Evolutionary conservation across 768 basidiomycete species (phyloP), one percentile per base, ranked within the genome.

Genomic region (Chlorophyllum brunneum): DNA sequence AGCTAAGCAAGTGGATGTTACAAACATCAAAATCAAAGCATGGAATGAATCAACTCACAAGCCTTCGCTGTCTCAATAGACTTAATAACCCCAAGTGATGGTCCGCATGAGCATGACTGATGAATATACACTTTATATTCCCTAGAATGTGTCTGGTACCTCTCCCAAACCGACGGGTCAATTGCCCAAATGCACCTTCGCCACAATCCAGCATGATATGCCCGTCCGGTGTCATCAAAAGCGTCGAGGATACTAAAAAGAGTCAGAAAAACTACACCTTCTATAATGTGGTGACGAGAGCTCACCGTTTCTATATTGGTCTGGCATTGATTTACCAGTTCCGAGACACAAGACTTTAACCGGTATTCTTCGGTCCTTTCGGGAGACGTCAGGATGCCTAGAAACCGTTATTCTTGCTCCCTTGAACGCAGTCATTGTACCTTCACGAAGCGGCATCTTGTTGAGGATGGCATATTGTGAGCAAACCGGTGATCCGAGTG

Each of bases 121-220:
- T 74, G 65, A 85, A 97, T 30, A 98, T 77, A 62, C 88, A 83
- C 59, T 80, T 85, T 9, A 94, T 64, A 44, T 86, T 72, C 15
- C 83, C 70, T 45, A 94, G 70, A 13, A 85, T 74, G 10, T 81
- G 62, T 75, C 79, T 80, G 3, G 78, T 80, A 48, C 58, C 60
- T 27, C 77, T 73, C 18, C 92, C 93, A 62, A 85, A 94, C 43
- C 84, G 79, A 3, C 95, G 78, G 2, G 75, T 74, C 2, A 98
- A 76, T 62, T 98, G 95, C 1, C 93, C 93, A 76, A 86, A 88
- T 0, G 94, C 93, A 0, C 92, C 93, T 70, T 98, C 95, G 0
- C 95, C 95, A 1, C 79, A 79, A 56, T 98, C 95, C 1, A 98
- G 76, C 16, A 98, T 69, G 29, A 97, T 68, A 54, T 79, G 83